Evolutionary conservation across 805 yeast species (phyloP).

Genomic region (Sugiyamaella qingdaonensis): DNA sequence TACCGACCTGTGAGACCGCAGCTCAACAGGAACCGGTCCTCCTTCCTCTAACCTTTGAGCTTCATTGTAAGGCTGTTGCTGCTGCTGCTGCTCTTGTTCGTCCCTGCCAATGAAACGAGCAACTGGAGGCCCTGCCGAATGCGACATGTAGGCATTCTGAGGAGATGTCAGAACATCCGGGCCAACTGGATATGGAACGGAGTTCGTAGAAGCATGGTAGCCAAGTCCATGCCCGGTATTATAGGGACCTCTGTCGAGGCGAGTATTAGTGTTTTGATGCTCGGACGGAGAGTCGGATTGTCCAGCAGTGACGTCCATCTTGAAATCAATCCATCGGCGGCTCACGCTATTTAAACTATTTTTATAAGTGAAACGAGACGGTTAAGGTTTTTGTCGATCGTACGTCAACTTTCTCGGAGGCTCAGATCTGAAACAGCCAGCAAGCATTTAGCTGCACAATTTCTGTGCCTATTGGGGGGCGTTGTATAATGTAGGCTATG

Average conservation of each 20-base stretch:
- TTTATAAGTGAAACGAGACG: neutral
- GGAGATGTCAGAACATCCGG: neutral
- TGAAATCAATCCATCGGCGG: no score
- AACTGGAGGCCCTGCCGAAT: neutral
- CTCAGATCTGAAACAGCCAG: neutral
- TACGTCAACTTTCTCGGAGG: neutral
- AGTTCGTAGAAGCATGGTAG: neutral
- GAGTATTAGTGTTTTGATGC: neutral
- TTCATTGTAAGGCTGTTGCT: neutral
- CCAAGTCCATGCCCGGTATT: neutral
- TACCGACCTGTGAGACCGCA: neutral
- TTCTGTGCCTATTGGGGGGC: no score
- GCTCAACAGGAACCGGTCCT: neutral
- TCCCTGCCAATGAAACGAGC: neutral
- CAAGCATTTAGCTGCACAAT: no score
- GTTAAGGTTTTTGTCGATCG: constrained; percentile 3
- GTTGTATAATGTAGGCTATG: no score
- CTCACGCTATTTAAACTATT: neutral
- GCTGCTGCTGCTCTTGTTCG: neutral
- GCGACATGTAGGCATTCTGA: neutral
- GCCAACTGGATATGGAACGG: neutral
- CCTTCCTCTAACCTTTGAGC: neutral
- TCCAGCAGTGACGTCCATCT: no score
- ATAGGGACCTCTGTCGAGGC: neutral
- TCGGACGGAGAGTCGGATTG: no score